These are phyloP conservation scores for Pontederia crassipes DNA, from an alignment of 176 grass and related monocot genomes.

Conservation along the genomic window DNA sequence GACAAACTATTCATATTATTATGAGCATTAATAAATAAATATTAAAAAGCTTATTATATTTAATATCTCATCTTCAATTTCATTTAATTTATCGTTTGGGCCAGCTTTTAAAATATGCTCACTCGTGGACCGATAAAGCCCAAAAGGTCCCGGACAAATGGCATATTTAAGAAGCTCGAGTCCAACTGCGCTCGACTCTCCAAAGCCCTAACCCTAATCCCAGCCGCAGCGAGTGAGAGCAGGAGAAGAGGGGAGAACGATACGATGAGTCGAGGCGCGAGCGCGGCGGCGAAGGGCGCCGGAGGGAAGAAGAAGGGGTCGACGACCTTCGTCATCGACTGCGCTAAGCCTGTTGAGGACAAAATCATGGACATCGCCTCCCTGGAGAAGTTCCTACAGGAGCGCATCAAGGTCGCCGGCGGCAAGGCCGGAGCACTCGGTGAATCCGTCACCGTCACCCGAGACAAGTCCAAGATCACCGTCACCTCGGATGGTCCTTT, in stretches of 20 bases:
- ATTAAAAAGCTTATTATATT: too few relatives aligned
- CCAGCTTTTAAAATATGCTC: too few relatives aligned
- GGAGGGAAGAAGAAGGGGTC: slow-evolving; percentile 1
- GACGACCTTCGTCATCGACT: slow-evolving; percentile 6
- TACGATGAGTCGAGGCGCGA: slow-evolving; percentile 6
- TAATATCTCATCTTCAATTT: too few relatives aligned
- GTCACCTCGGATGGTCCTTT: slow-evolving; percentile 7
- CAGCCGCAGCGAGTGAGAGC: not conserved
- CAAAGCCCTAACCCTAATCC: slow-evolving; percentile 8
- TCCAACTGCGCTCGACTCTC: too few relatives aligned
- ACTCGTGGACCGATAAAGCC: too few relatives aligned
- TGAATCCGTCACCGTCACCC: not conserved
- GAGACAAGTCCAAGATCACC: slow-evolving; percentile 2
- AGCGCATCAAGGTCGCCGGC: not conserved
- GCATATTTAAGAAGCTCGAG: too few relatives aligned
- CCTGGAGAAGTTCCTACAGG: not conserved
- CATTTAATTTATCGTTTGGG: too few relatives aligned
- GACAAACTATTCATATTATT: too few relatives aligned
- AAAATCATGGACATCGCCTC: not conserved
- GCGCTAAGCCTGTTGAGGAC: not conserved
- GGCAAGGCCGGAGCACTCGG: not conserved
- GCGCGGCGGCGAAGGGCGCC: not conserved
- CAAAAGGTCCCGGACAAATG: too few relatives aligned
- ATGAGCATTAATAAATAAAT: too few relatives aligned
- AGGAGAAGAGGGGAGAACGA: not conserved